Evolutionary conservation across 208 protist species (phyloP).

Genomic region (Trypanosoma congolense): DNA sequence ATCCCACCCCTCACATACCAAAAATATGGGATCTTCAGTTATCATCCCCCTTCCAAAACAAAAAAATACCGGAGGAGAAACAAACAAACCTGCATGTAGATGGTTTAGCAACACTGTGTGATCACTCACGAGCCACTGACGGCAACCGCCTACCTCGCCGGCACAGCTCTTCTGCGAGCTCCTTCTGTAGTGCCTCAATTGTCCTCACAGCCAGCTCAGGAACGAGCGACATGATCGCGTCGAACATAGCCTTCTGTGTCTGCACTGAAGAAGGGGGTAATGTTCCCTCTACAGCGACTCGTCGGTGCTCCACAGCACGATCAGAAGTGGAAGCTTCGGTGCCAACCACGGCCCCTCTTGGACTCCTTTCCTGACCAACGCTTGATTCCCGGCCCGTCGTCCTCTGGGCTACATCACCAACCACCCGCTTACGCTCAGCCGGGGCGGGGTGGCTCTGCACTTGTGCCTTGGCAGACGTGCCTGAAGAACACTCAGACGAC

Average conservation of each 20-base stretch:
- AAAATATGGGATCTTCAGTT: no score
- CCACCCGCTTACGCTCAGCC: slow-evolving; percentile 20
- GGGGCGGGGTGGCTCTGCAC: slow-evolving; percentile 4
- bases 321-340: neutral
- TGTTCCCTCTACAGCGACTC: neutral
- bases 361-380: neutral
- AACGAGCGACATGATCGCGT: slow-evolving; percentile 75
- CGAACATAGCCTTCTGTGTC: slow-evolving; percentile 77
- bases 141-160: slow-evolving; percentile 18
- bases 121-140: neutral
- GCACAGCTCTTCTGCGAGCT: slow-evolving; percentile 57
- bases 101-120: no score
- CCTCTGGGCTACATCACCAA: neutral
- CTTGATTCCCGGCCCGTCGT: neutral
- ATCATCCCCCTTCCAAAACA: no score
- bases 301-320: neutral
- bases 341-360: neutral
- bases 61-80: neutral
- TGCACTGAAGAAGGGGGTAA: slow-evolving; percentile 28
- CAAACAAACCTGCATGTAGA: neutral
- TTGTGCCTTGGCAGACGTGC: neutral
- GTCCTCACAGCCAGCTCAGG: slow-evolving; percentile 79
- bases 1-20: no score
- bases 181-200: slow-evolving; percentile 70
- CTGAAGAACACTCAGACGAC: neutral